Evolutionary conservation across 1,284 basidiomycete species (phyloP).

Genomic region (Agroathelia rolfsii): DNA sequence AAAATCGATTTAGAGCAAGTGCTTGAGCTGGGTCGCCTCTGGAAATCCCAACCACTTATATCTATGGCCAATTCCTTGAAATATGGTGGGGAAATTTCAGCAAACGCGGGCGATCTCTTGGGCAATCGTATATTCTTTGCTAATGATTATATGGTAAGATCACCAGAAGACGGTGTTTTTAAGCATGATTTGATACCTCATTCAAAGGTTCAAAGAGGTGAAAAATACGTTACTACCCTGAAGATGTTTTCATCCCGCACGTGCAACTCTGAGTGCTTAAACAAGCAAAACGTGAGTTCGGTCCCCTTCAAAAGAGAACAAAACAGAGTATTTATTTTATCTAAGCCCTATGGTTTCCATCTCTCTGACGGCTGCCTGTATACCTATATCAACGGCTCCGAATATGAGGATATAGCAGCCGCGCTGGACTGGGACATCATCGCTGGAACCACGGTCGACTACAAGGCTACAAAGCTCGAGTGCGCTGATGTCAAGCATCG

Average conservation of each 20-base stretch:
- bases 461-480: constrained; percentile 37
- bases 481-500: constrained; percentile 29
- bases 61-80: constrained; percentile 32
- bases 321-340: constrained; percentile 2
- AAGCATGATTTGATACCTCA: not conserved
- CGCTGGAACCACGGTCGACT: constrained; percentile 59
- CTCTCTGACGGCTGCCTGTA: constrained; percentile 55
- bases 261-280: constrained; percentile 54
- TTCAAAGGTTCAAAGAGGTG: constrained; percentile 47
- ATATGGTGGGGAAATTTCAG: too few relatives aligned
- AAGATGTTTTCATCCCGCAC: constrained; percentile 60
- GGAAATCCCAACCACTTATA: constrained; percentile 35
- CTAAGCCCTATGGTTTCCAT: constrained; percentile 53
- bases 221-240: constrained; percentile 45
- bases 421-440: constrained; percentile 69
- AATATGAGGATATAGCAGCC: constrained; percentile 60
- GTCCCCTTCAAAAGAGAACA: too few relatives aligned
- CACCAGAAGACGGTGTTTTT: too few relatives aligned
- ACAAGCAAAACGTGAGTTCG: constrained; percentile 42
- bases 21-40: constrained; percentile 37
- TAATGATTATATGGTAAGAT: constrained; percentile 57
- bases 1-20: constrained; percentile 48
- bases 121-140: constrained; percentile 61
- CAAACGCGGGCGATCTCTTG: constrained; percentile 46
- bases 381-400: constrained; percentile 51